Evolutionary conservation across 2,329 filamentous ascomycete genomes (phyloP), one percentile per base, ranked within the genome.

Genomic region (Aureobasidium mangrovei): DNA sequence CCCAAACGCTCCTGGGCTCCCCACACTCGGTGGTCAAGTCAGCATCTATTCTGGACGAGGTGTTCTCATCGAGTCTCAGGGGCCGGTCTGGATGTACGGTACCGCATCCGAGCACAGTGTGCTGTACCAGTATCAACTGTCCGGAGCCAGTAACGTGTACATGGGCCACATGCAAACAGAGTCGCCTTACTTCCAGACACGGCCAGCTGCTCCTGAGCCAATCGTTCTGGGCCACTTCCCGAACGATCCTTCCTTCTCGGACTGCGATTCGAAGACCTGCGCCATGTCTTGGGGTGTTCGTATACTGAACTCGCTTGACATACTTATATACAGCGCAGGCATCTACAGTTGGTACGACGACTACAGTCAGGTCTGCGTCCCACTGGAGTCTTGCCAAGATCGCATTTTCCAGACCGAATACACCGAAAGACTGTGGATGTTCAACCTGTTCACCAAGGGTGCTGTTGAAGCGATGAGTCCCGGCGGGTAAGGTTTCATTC

Each of bases 91-190:
- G 79, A 65, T 82, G 35, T 67, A 76, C 47, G 77, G 76, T 29
- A 76, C 75, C 3, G 72, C 72, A 1, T 74, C 72, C 28, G 78
- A 80, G 62, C 77, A 81, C 63, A 76, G 74, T 66, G 69, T 71
- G 4, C 64, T 81, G 29, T 81, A 80, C 63, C 73, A 80, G 60
- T 77, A 78, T 62, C 73, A 77, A 45, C 67, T 79, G 53, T 65
- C 72, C 58, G 68, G 69, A 35, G 77, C 78, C 1, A 62, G 68
- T 52, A 77, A 79, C 56, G 72, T 81, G 18, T 43, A 29, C 18
- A 7, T 33, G 7, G 42, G 12, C 3, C 9, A 7, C 6, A 18
- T 29, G 9, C 44, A 47, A n/a, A 52, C 27, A 8, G 40, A 43
- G 26, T 12, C 40, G 27, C 40, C 40, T 8, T 43, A 43, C 10